These are phyloP conservation scores for Gelatoporia subvermispora DNA, from an alignment of 768 basidiomycete genomes.

Conservation along the genomic window DNA sequence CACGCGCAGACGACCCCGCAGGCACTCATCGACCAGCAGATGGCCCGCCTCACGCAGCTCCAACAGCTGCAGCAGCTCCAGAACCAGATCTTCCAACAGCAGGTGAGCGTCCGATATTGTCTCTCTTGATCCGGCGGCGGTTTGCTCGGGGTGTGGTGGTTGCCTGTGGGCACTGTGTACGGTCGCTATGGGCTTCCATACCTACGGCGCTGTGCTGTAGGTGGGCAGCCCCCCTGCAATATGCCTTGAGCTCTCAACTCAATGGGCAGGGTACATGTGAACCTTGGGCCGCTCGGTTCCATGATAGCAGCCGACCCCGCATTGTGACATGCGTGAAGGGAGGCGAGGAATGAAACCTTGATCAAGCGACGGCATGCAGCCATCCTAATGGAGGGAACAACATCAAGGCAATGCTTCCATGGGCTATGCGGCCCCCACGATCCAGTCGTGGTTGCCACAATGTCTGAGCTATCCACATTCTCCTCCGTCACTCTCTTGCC, in stretches of 20 bases:
- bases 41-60: constrained; percentile 72
- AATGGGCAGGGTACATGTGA: too few species aligned
- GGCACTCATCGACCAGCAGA: constrained; percentile 61
- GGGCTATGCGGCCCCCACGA: too few species aligned
- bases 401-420: too few species aligned
- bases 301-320: too few species aligned
- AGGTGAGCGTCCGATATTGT: constrained; percentile 43
- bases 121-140: not conserved
- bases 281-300: too few species aligned
- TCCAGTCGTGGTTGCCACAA: too few species aligned
- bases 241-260: too few species aligned
- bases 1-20: constrained; percentile 35
- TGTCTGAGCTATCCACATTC: too few species aligned
- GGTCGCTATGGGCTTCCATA: too few species aligned
- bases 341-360: not conserved
- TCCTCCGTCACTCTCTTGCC: too few species aligned
- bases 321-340: not conserved
- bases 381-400: not conserved
- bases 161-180: not conserved
- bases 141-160: not conserved
- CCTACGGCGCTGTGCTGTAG: not conserved
- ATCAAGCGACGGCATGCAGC: not conserved
- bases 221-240: too few species aligned
- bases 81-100: constrained; percentile 85
- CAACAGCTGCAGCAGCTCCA: constrained; percentile 77